phyloP scores from a whole-genome alignment of 176 grass and related monocot species.

The Saccharum officinarum region DNA sequence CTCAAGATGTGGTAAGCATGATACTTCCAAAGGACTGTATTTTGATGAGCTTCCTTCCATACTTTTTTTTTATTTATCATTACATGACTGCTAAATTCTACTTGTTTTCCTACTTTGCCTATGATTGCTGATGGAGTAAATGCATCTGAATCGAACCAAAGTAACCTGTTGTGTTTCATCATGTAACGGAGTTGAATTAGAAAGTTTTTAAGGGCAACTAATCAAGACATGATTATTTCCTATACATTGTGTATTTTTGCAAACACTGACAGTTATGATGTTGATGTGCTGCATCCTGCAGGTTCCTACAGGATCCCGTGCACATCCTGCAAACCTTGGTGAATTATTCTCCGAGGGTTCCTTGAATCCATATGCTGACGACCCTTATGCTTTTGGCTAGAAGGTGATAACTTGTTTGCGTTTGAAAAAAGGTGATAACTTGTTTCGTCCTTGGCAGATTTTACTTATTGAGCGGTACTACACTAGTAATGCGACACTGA shows the following conservation, averaged over 20 bases:
- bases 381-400: slow-evolving; percentile 94
- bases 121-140: not conserved
- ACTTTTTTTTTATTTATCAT: not conserved
- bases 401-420: slow-evolving; percentile 51
- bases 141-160: not conserved
- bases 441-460: not conserved
- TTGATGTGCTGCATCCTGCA: slow-evolving; percentile 19
- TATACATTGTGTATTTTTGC: not conserved
- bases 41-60: not conserved
- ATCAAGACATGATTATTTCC: not conserved
- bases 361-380: slow-evolving; percentile 93
- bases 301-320: slow-evolving; percentile 53
- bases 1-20: not conserved
- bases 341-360: slow-evolving; percentile 96
- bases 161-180: slow-evolving; percentile 21
- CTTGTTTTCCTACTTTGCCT: not conserved
- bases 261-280: slow-evolving; percentile 26
- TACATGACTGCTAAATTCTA: not conserved
- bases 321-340: slow-evolving; percentile 67
- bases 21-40: not conserved
- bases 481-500: not conserved
- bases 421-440: slow-evolving; percentile 44
- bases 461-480: not conserved
- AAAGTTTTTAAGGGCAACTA: slow-evolving; percentile 9
- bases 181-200: not conserved